A percentile compares a stretch with the other conserved stretches of the same genome.
phyloP scores from a whole-genome alignment of 805 yeast species.

The Schizosaccharomyces osmophilus region DNA sequence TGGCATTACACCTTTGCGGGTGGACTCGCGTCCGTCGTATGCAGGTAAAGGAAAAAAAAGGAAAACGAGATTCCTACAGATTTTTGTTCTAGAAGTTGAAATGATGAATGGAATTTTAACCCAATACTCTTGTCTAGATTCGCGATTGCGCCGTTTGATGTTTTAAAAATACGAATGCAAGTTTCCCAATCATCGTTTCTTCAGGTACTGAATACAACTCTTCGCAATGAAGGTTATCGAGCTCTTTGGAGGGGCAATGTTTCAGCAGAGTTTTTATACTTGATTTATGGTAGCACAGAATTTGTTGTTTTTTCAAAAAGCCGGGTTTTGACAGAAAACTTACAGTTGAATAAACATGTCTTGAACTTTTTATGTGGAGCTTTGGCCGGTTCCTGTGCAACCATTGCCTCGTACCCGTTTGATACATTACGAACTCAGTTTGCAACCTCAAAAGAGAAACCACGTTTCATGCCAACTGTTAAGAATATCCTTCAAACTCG shows the following conservation, averaged over 20 bases:
- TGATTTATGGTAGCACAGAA: constrained; percentile 65
- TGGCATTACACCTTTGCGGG: background rate
- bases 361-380: constrained; percentile 40
- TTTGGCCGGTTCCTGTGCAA: constrained; percentile 51
- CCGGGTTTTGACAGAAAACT: constrained; percentile 20
- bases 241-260: constrained; percentile 93
- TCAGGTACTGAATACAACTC: constrained; percentile 5
- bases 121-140: constrained; percentile 10
- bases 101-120: background rate
- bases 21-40: background rate
- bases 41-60: background rate
- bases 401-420: constrained; percentile 59
- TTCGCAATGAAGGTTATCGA: constrained; percentile 34
- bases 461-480: constrained; percentile 14
- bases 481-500: constrained; percentile 16
- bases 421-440: constrained; percentile 73
- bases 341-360: constrained; percentile 8
- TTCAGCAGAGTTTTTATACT: constrained; percentile 72
- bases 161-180: constrained; percentile 53
- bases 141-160: constrained; percentile 54
- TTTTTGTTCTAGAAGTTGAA: too few species aligned
- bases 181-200: constrained; percentile 12
- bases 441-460: constrained; percentile 31
- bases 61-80: background rate
- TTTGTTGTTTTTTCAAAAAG: constrained; percentile 44